phyloP scores from a whole-genome alignment of 2,329 filamentous ascomycete species.

The Scedosporium minutisporum region DNA sequence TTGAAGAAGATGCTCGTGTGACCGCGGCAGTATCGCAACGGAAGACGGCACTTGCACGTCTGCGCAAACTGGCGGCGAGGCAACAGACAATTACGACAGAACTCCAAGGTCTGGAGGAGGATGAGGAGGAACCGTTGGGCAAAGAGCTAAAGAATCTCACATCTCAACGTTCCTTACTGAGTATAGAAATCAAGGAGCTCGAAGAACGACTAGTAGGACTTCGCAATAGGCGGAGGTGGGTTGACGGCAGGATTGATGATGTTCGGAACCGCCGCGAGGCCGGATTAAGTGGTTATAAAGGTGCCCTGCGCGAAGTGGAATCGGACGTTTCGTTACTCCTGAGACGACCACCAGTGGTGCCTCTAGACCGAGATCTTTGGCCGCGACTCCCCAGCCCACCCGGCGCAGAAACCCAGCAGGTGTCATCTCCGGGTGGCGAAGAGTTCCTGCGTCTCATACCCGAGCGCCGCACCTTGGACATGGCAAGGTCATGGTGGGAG shows the following conservation, averaged over 20 bases:
- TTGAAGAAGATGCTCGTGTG: slow-evolving; percentile 56
- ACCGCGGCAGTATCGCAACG: slow-evolving; percentile 46
- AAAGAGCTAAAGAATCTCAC: slow-evolving; percentile 51
- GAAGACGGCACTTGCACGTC: slow-evolving; percentile 45
- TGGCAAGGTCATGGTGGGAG: slow-evolving; percentile 65
- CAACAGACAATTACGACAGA: slow-evolving; percentile 39
- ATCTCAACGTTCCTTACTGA: slow-evolving; percentile 42
- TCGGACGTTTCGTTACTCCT: slow-evolving; percentile 51
- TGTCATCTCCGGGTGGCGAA: slow-evolving; percentile 25
- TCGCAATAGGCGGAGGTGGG: slow-evolving; percentile 47
- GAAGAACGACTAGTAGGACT: slow-evolving; percentile 55
- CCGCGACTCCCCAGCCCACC: slow-evolving; percentile 9
- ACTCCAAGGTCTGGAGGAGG: slow-evolving; percentile 43
- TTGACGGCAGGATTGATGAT: slow-evolving; percentile 52
- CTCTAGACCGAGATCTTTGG: slow-evolving; percentile 39
- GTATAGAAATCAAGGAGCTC: slow-evolving; percentile 54
- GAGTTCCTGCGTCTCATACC: slow-evolving; percentile 53
- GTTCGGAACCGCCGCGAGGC: slow-evolving; percentile 58
- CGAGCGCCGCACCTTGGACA: slow-evolving; percentile 55
- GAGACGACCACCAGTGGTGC: slow-evolving; percentile 43
- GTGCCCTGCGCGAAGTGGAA: slow-evolving; percentile 57
- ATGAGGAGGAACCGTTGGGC: slow-evolving; percentile 47
- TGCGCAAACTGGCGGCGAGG: slow-evolving; percentile 43
- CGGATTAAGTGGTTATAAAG: slow-evolving; percentile 61
- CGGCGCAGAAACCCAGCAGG: slow-evolving; percentile 7